Percentiles rank a stretch among this genome's conserved stretches.
Conservation (phyloP, 805 yeast genomes). For the Metschnikowia similis region DNA sequence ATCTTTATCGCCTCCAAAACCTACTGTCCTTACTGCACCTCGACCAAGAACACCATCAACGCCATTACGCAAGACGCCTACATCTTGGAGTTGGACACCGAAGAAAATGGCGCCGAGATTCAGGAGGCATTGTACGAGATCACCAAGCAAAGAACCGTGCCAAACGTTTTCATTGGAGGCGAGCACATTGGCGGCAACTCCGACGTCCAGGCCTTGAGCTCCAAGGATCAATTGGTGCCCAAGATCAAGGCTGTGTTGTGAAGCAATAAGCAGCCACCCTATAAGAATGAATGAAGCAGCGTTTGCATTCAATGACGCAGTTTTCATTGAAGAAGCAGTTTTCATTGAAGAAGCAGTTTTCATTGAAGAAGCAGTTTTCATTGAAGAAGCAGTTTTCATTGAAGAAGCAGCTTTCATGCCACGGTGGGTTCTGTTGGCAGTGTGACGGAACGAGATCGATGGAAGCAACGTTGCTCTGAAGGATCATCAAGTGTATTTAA, state of each 20-base stretch:
- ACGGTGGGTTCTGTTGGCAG: too few relatives aligned
- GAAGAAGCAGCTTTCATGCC: too few relatives aligned
- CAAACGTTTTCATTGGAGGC: slow-evolving; percentile 85
- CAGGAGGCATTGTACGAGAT: slow-evolving; percentile 41
- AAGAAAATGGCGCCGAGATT: slow-evolving; percentile 23
- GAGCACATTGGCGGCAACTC: slow-evolving; percentile 95
- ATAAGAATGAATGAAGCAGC: too few relatives aligned
- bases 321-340: too few relatives aligned
- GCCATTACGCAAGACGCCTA: slow-evolving; percentile 39
- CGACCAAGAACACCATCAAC: slow-evolving; percentile 20
- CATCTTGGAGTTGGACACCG: slow-evolving; percentile 26
- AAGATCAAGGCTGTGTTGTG: slow-evolving; percentile 21
- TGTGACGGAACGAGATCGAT: too few relatives aligned
- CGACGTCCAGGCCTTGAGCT: slow-evolving; percentile 70
- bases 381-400: too few relatives aligned
- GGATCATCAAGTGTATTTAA: too few relatives aligned
- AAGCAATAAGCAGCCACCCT: background rate
- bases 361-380: too few relatives aligned
- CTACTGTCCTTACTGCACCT: slow-evolving; percentile 29
- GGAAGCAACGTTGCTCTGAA: too few relatives aligned
- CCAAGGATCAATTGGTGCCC: slow-evolving; percentile 53
- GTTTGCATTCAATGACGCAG: too few relatives aligned
- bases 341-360: too few relatives aligned
- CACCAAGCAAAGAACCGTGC: slow-evolving; percentile 92
- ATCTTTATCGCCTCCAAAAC: slow-evolving; percentile 63